Percentiles rank a stretch among this genome's conserved stretches.
Evolutionary conservation across 306 rosid species (phyloP).

Genomic region (Fragaria iinumae): DNA sequence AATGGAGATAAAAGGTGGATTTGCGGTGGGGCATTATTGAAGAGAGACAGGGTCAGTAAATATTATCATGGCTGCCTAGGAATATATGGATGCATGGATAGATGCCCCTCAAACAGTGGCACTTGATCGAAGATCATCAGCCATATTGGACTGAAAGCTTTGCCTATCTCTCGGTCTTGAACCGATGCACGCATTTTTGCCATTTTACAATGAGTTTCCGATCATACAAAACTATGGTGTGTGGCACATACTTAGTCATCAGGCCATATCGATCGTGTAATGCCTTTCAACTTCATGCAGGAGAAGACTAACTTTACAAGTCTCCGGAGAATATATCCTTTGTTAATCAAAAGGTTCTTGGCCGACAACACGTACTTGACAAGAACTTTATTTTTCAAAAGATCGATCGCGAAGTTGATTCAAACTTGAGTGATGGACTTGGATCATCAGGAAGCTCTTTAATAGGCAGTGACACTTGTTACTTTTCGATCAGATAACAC

Average conservation of each 20-base stretch:
- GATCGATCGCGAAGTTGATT: not conserved
- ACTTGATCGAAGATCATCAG: not conserved
- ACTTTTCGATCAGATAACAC: not conserved
- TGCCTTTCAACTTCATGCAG: not conserved
- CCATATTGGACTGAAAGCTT: not conserved
- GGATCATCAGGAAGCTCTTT: not conserved
- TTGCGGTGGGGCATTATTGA: not conserved
- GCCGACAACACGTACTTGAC: not conserved
- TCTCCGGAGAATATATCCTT: not conserved
- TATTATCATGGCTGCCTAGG: too few species aligned
- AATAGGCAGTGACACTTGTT: too few species aligned
- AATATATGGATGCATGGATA: not conserved
- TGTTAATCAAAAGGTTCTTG: not conserved
- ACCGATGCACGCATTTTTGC: not conserved
- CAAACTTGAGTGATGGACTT: not conserved
- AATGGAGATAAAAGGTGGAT: not conserved
- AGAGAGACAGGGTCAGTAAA: not conserved
- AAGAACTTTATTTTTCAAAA: not conserved
- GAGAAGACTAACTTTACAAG: not conserved
- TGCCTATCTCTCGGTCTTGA: not conserved
- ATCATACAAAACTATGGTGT: not conserved
- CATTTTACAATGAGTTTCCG: not conserved
- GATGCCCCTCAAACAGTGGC: not conserved
- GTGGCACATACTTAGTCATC: not conserved
- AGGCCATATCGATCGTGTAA: not conserved